Conservation (phyloP, 192 early-diverging fungal genomes). For the Radiomyces spectabilis region DNA sequence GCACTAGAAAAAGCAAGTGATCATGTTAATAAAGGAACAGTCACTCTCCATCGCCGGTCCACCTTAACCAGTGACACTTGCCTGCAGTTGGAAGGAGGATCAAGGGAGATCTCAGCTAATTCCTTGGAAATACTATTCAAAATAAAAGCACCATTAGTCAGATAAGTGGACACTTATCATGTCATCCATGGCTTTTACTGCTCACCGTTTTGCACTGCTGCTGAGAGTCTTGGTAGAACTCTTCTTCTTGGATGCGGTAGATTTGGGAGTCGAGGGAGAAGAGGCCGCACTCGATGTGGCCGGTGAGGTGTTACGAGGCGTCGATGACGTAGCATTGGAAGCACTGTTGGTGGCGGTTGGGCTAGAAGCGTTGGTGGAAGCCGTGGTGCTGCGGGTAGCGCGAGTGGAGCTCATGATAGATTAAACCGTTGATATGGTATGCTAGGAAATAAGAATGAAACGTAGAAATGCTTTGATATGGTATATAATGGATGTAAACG, state of each 20-base stretch:
- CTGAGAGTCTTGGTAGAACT: slow-evolving; percentile 29
- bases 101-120: slow-evolving; percentile 91
- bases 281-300: slow-evolving; percentile 1
- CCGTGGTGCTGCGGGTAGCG: slow-evolving; percentile 3
- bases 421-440: neutral
- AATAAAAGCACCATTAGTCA: neutral
- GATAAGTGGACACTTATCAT: slow-evolving; percentile 4
- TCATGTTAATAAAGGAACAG: neutral
- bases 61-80: slow-evolving; percentile 2
- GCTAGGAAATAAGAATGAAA: neutral
- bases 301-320: neutral
- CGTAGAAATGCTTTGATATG: neutral
- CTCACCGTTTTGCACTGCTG: slow-evolving; percentile 59
- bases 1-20: slow-evolving; percentile 46
- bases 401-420: slow-evolving; percentile 11
- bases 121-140: slow-evolving; percentile 85
- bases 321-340: neutral
- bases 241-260: slow-evolving; percentile 12
- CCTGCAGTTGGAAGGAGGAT: slow-evolving; percentile 91
- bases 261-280: neutral
- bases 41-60: neutral
- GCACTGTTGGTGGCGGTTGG: neutral
- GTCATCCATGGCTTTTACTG: slow-evolving; percentile 16
- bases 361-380: neutral
- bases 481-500: no score